These are phyloP conservation scores for Avena atlantica DNA, from an alignment of 176 grass and related monocot species.

Conservation along the genomic window DNA sequence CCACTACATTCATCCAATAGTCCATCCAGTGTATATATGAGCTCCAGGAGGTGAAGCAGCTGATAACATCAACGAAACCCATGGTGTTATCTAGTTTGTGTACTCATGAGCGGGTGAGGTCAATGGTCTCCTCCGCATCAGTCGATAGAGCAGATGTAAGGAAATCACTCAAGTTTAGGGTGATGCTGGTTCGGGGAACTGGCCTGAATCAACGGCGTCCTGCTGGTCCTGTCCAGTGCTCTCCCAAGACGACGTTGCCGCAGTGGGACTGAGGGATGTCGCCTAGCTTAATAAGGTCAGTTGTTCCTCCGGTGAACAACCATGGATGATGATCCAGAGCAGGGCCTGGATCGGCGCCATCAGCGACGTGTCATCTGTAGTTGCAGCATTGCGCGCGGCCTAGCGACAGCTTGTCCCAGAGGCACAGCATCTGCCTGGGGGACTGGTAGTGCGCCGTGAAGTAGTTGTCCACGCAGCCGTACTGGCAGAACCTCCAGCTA, in stretches of 20 bases:
- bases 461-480: constrained; percentile 74
- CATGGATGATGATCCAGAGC: neutral
- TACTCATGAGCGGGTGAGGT: neutral
- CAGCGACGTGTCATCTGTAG: constrained; percentile 58
- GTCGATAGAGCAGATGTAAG: neutral
- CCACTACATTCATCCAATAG: neutral
- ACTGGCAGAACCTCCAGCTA: constrained; percentile 95
- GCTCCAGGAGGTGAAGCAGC: constrained; percentile 23
- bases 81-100: neutral
- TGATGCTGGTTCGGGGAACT: neutral
- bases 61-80: neutral
- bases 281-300: neutral
- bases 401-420: constrained; percentile 68
- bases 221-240: neutral
- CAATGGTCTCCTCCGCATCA: neutral
- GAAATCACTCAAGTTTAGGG: neutral
- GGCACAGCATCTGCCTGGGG: constrained; percentile 86
- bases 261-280: neutral
- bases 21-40: neutral
- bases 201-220: neutral
- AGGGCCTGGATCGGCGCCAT: no score
- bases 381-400: constrained; percentile 71
- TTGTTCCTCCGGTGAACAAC: neutral
- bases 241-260: neutral
- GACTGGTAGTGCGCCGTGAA: constrained; percentile 94